phyloP scores from a whole-genome alignment of 23 red algal species.

The Gracilaria vermiculophylla region DNA sequence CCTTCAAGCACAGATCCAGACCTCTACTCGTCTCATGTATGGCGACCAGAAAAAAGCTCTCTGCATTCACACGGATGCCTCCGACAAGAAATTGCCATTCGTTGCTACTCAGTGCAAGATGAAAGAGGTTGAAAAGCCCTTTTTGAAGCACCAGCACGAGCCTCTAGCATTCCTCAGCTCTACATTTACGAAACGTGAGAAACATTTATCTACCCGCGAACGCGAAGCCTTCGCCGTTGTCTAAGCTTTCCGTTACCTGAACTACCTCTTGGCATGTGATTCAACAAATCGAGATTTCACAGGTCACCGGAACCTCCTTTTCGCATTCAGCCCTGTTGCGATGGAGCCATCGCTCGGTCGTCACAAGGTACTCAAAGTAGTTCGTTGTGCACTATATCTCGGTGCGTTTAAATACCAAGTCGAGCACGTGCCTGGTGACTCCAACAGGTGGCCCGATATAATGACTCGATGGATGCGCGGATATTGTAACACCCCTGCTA shows the following conservation, averaged over 20 bases:
- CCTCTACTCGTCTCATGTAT: not conserved
- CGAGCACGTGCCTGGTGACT: conserved; percentile 6
- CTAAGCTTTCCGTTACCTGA: not conserved
- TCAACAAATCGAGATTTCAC: conserved; percentile 11
- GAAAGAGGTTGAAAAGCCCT: not conserved
- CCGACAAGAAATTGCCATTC: conserved; percentile 5
- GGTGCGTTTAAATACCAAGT: conserved; percentile 17
- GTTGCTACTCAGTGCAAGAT: not conserved
- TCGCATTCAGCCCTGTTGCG: conserved; percentile 20
- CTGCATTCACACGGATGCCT: conserved; percentile 44
- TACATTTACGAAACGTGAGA: not conserved
- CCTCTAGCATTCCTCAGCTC: conserved; percentile 26
- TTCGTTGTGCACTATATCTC: conserved; percentile 4
- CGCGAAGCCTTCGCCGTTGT: conserved; percentile 15
- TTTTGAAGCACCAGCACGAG: not conserved
- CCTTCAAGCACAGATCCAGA: conserved; percentile 6
- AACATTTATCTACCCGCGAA: conserved; percentile 24
- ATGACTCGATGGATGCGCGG: not conserved
- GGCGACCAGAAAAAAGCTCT: not conserved
- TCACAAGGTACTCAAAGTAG: conserved; percentile 26
- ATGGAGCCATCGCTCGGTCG: conserved; percentile 22
- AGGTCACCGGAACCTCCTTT: conserved; percentile 29
- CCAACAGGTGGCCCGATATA: conserved; percentile 34
- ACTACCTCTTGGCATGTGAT: conserved; percentile 20
- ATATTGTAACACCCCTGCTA: too few species aligned